A percentile compares a stretch with the other conserved stretches of the same genome.
Evolutionary conservation across 106 monocot species (phyloP).

Genomic region (Platanthera zijinensis): DNA sequence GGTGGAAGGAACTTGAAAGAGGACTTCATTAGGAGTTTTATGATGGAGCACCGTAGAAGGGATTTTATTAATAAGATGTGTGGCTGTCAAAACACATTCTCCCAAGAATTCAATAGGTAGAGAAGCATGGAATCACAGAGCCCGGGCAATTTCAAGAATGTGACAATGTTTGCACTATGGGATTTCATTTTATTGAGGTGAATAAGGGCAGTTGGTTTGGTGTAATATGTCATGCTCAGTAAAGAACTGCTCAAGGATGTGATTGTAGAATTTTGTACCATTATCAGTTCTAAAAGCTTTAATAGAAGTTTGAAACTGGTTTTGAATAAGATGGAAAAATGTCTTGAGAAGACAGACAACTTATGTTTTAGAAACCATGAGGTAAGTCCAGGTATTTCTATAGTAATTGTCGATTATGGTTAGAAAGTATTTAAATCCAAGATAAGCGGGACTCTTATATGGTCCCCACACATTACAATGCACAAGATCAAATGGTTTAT

Average conservation of each 20-base stretch:
- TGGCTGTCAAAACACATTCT: neutral
- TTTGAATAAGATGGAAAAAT: too few relatives aligned
- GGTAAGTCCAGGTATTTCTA: too few relatives aligned
- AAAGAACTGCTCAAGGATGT: neutral
- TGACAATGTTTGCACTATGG: neutral
- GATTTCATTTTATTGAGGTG: neutral
- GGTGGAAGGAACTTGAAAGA: neutral
- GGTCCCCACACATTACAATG: too few relatives aligned
- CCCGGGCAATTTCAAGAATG: neutral
- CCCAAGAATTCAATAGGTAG: neutral
- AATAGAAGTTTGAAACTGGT: neutral
- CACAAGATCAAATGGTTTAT: too few relatives aligned
- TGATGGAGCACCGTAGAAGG: neutral
- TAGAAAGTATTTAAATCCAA: too few relatives aligned
- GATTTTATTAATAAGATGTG: neutral
- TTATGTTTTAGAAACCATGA: too few relatives aligned
- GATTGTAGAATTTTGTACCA: neutral
- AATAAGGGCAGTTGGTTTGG: neutral
- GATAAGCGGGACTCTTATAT: too few relatives aligned
- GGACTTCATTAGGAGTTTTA: neutral
- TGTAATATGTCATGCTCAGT: neutral
- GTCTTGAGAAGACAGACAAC: too few relatives aligned
- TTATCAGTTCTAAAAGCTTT: neutral
- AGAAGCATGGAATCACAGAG: neutral
- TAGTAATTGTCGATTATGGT: too few relatives aligned